Evolutionary conservation across 345 rosid species (phyloP), one percentile per base, ranked within the genome.

Genomic region (Conringia planisiliqua): DNA sequence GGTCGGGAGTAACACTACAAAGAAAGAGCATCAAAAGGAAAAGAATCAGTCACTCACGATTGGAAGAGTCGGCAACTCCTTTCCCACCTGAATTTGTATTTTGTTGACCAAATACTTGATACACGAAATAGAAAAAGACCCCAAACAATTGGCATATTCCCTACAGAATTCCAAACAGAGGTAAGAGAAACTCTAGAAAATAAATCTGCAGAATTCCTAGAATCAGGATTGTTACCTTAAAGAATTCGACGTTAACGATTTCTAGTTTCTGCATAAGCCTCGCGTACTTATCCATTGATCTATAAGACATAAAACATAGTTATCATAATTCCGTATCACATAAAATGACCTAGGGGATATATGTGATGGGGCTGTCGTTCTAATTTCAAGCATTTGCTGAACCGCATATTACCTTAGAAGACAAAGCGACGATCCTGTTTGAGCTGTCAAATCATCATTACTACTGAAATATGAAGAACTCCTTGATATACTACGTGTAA

Each of bases 241-340:
- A 96, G 81, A 96, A 87, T 68, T 90, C 99, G 64, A 88, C 89
- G 78, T 96, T 96, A 40, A 90, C 89, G 76, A 92, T 81, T 80
- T 89, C 98, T 78, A 92, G 90, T 84, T 92, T 96, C 90, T 89
- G 99, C 96, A 96, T 90, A 46, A 96, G 90, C 86, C 98, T 88
- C 44, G 96, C 97, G 70, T 92, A 92, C 87, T 96, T 96, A 79
- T 96, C 99, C 99, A 96, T 89, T 4, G 96, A 88, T 87, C 98
- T 90, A n/a, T n/a, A 81, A 51, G 52, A 82, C 64, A 79, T 10
- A 75, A 43, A 76, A 70, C 43, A 78, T 58, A 74, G 66, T 68
- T 73, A 63, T 79, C 22, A 36, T 20, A 70, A 24, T 32, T 51
- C 58, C 32, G 68, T 43, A 42, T 48, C 52, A 58, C 7, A 65